phyloP scores from a whole-genome alignment of 441 rosid genomes.

The Mallotus japonicus region DNA sequence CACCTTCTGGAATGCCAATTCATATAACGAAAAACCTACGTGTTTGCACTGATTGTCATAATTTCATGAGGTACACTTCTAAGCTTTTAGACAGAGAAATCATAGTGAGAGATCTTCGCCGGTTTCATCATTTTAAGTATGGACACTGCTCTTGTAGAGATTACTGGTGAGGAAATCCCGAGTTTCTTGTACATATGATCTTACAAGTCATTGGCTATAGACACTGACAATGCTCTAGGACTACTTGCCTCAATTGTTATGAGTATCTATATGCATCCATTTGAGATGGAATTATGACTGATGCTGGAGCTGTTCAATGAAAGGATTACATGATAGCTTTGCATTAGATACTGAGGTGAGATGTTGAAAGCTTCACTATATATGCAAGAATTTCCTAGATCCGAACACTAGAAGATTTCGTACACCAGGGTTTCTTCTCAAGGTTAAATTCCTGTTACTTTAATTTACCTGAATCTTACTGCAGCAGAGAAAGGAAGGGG shows the following conservation, averaged over 20 bases:
- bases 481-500: neutral
- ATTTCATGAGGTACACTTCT: slow-evolving; percentile 23
- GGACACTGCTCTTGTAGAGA: slow-evolving; percentile 29
- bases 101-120: slow-evolving; percentile 19
- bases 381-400: slow-evolving; percentile 3
- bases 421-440: neutral
- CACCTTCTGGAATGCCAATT: slow-evolving; percentile 12
- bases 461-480: neutral
- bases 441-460: slow-evolving; percentile 18
- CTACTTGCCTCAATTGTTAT: neutral
- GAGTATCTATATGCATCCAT: neutral
- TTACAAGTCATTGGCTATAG: neutral
- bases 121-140: slow-evolving; percentile 26
- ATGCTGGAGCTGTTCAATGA: neutral
- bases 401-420: neutral
- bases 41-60: slow-evolving; percentile 27
- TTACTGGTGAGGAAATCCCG: slow-evolving; percentile 23
- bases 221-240: neutral
- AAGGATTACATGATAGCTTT: neutral
- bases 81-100: slow-evolving; percentile 23
- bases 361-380: slow-evolving; percentile 2
- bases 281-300: neutral
- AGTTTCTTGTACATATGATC: neutral
- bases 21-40: slow-evolving; percentile 22
- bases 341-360: neutral